Conservation (phyloP, 2,329 filamentous ascomycete genomes). For the Colletotrichum liriopes region DNA sequence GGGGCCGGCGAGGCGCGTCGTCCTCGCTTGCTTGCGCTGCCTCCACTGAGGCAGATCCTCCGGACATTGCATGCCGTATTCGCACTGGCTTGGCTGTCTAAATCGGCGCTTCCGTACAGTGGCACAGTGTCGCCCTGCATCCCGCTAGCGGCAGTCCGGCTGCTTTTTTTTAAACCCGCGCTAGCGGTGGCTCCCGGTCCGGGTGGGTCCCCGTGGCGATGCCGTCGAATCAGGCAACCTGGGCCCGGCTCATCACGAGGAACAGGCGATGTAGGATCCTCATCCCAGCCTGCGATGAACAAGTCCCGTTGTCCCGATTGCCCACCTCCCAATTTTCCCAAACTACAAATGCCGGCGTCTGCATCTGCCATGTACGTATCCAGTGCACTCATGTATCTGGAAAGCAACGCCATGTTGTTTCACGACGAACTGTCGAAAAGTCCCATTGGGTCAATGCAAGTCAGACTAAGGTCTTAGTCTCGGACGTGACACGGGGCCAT, state of each 20-base stretch:
- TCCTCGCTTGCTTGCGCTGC: constrained; percentile 32
- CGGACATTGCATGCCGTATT: neutral
- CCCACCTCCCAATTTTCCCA: neutral
- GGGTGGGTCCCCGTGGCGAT: constrained; percentile 32
- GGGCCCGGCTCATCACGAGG: neutral
- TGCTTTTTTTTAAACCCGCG: constrained; percentile 40
- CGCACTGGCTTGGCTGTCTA: neutral
- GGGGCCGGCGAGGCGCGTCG: constrained; percentile 15
- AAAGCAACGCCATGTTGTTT: constrained; percentile 17
- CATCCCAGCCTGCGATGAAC: constrained; percentile 16
- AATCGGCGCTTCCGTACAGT: neutral
- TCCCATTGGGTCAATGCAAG: constrained; percentile 9
- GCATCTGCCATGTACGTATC: neutral
- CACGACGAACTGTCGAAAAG: constrained; percentile 1
- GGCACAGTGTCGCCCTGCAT: neutral
- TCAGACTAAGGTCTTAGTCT: constrained; percentile 5
- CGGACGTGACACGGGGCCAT: constrained; percentile 11
- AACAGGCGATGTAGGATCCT: constrained; percentile 7
- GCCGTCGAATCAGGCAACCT: constrained; percentile 31
- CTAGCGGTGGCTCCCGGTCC: constrained; percentile 21
- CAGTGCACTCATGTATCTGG: neutral
- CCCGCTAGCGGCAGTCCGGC: constrained; percentile 25
- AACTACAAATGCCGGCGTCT: neutral
- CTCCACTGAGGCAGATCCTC: constrained; percentile 33
- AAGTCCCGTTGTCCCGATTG: neutral